A percentile compares a stretch with the other conserved stretches of the same genome.
Conservation (phyloP, 73 alveolate genomes). For the Tetrahymena borealis region DNA sequence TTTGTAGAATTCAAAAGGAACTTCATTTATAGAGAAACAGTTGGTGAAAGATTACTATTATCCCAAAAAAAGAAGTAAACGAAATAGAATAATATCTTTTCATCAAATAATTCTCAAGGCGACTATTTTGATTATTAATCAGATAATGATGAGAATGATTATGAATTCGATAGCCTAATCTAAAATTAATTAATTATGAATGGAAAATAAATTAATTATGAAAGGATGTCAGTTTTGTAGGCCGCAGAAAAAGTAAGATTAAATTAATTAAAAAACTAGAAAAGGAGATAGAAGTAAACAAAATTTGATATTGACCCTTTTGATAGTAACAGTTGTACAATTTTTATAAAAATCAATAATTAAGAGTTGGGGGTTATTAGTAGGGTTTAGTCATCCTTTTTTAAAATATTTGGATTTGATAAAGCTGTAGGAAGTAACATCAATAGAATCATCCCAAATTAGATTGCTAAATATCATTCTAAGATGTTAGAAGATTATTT, state of each 20-base stretch:
- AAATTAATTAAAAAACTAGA: background rate
- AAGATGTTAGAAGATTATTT: background rate
- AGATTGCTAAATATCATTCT: background rate
- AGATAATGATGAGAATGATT: no score
- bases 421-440: background rate
- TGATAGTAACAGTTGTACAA: background rate
- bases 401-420: background rate
- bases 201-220: no score
- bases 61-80: background rate
- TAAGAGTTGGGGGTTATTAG: background rate
- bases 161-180: no score
- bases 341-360: background rate
- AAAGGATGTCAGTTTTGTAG: no score
- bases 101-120: background rate
- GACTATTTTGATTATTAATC: no score
- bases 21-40: background rate
- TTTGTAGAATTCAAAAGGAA: background rate
- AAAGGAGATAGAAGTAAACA: background rate
- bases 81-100: background rate
- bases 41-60: background rate
- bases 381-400: background rate
- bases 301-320: background rate
- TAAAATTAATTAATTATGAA: no score
- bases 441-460: background rate
- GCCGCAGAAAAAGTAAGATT: background rate